Evolutionary conservation across 345 rosid genomes (phyloP), one percentile per base, ranked within the genome.

Genomic region (Punica granatum): DNA sequence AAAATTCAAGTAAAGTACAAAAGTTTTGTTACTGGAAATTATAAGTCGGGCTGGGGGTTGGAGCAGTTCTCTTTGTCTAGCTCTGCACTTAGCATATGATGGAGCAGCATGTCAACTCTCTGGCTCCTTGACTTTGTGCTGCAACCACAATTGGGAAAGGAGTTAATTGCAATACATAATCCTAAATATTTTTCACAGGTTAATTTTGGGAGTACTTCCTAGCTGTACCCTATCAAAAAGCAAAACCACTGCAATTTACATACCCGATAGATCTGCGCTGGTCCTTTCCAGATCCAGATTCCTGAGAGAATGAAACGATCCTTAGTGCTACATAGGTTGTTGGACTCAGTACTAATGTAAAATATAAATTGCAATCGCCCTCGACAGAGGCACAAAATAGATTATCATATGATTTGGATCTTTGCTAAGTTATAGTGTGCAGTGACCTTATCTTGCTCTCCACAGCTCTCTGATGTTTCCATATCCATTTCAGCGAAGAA

Each of bases 401-500:
- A 30, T 32, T 35, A 10, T 49, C 39, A 14, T 36, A 54, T 19
- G 67, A 37, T 42, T 53, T 46, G 41, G 35, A 37, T 63, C 6
- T 26, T 34, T 9, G 28, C 35, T 44, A 43, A 54, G 25, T 33
- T 3, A 56, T 41, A 67, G 51, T 23, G 69, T 11, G 53, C 12
- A 25, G 63, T 46, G 76, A 90, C 93, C 97, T 86, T 36, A 63
- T 74, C 76, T 60, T 79, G 74, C 41, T 74, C 92, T 75, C 74
- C 85, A 16, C 79, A 64, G 60, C 75, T 72, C 60, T 83, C 89
- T 54, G 90, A 81, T 65, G 78, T 63, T 67, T 94, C 93, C n/a
- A 91, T 85, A 66, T 94, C 98, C 87, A 94, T 80, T 78, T 94
- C 97, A 59, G 99, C 72, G 66, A 89, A 94, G 89, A 94, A 94